Evolutionary conservation across 805 yeast genomes (phyloP), one percentile per base, ranked within the genome.

Genomic region (Zygoascus flipseniorum): DNA sequence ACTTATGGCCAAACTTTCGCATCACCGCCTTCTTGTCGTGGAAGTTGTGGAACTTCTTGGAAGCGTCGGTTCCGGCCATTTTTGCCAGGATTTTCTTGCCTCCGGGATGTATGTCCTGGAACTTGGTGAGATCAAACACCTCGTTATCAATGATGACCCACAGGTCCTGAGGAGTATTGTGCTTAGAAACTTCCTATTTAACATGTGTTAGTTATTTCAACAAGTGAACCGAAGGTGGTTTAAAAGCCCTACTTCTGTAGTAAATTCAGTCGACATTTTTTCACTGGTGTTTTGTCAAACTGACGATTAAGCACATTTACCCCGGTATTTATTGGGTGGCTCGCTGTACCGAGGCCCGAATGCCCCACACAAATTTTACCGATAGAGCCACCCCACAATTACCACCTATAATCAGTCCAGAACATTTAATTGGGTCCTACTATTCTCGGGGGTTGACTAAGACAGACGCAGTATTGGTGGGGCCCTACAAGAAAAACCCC

Each of bases 61-160:
- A 79, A 39, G 87, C 86, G 65, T 85, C 89, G 55, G 70, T 73
- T 3, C 93, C 95, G 18, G 93, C 97, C 61, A 87, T 87, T 56
- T 84, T 84, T 56, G 82, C 68, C 45, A 92, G 77, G 53, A 92
- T 87, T 64, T 84, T 81, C 51, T 80, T 77, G 4, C 86, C 86
- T 58, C 86, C 86, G 2, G 98, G 98, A 68, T 92, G 98, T 48
- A 78, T 81, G 16, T 79, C 76, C 52, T 85, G 74, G 69, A 90
- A 89, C 35, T 74, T 72, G 6, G 92, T 77, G 31, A 86, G 76
- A 67, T 88, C 84, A 67, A 83, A 88, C 5, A 92, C 95, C 60
- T 83, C 82, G 54, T 85, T 88, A 61, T 88, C 83, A 56, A 88
- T 76, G 53, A 88, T 77, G 75, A 92, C 81, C 96, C 97, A 92